Base-by-base conservation (phyloP, 2,329 filamentous ascomycete species). In the Myriosclerotinia duriaeana region DNA sequence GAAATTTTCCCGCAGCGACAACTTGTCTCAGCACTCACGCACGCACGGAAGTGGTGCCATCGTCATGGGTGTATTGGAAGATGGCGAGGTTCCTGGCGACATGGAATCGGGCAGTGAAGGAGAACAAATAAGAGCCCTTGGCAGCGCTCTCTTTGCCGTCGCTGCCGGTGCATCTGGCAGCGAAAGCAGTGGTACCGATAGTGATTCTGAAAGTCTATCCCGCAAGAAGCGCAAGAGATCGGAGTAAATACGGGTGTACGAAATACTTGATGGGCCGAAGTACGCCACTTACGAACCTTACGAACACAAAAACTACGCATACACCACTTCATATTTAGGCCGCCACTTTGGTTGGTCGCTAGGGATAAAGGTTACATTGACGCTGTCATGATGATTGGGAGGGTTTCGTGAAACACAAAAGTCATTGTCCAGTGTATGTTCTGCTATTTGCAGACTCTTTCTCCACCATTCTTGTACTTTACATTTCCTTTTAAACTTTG, bases 1-100 rank as follows among this genome's bases (percentile, higher is more conserved):
- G 89, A 97, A 96, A 84, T 99, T 98, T 82, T 98, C 94, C 26
- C 90, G 95, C 74, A 96, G 92, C 74, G 95, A 99, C 81, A 99
- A 99, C 83, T 86, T 99, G 20, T 91, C 93, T 34, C 95, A 99
- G 81, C 95, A 99, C 78, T 89, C 95, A 71, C 88, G 95, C 70
- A 99, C 95, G 5, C 95, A 99, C 76, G 93, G 93, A 66, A 90
- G 89, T 67, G 92, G 93, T 69, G 91, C 93, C 69, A 91, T 97
- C 71, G 89, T 96, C 75, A 94, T 98, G 89, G 91, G 92, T 75
- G 85, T 97, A 60, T 84, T 96, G 60, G 91, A 94, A 71, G 85
- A 89, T 65, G 84, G 85, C 53, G 89, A 92, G 80, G 71, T 78
- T 74, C 66, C 78, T 80, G 78, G 80, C 80, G 71, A 78, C 66